Evolutionary conservation across 208 protist species (phyloP), one percentile per base, ranked within the genome.

Genomic region (Leishmania braziliensis): DNA sequence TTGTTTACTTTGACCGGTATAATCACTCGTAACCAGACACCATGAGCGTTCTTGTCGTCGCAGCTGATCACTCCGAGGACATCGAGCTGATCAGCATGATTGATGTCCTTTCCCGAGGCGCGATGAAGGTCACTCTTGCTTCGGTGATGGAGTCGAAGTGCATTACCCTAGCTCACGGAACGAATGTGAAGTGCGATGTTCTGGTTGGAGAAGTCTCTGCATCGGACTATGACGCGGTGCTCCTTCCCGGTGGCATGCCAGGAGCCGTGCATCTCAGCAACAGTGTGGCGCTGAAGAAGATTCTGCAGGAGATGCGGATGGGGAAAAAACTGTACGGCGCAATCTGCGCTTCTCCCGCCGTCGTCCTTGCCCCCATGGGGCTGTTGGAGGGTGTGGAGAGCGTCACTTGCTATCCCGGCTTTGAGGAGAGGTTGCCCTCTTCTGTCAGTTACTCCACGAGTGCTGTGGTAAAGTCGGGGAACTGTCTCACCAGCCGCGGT

Each of bases 41-140:
- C 65, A 93, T 92, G 85, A 87, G 86, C 69, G 93, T 95, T 81
- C 90, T 98, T 62, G 93, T 98, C 82, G 92, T 90, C 63, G 90
- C 91, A 12, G 93, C 95, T 33, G 91, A 96, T 84, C 90, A 92
- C 77, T 89, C 91, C 29, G 95, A 98, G 83, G 95, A 98, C 72
- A 98, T 98, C 89, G 95, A 98, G 85, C 78, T 96, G 12, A 90
- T 90, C 43, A 94, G 90, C 86, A 90, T 95, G 56, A 95, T 90
- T n/a, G 91, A 98, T 77, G 88, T 98, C 77, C 87, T 98, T 23
- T 81, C 81, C 26, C 93, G 95, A 50, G 92, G 83, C 18, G 91
- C 82, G 0, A 80, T 98, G 78, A 87, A 93, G 23, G 89, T 96
- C 16, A 96, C 92, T 0, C 85, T 98, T 36, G 90, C 92, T 10